phyloP scores from a whole-genome alignment of 139 green algal genomes.

The Ostreobium quekettii region DNA sequence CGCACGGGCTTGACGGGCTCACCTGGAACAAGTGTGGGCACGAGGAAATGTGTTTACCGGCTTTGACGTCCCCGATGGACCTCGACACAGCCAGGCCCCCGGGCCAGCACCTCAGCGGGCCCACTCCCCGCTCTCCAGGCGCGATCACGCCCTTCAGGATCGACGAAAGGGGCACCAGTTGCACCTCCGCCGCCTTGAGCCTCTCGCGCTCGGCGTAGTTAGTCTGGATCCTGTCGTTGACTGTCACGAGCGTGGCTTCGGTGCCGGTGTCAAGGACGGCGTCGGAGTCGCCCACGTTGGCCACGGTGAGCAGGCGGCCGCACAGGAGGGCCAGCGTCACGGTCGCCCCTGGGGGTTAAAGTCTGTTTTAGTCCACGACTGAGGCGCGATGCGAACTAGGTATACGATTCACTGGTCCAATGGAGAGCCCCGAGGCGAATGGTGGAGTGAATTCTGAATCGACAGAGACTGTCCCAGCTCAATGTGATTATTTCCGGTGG shows the following conservation, averaged over 20 bases:
- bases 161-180: conserved; percentile 48
- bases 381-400: no score
- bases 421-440: no score
- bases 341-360: conserved; percentile 8
- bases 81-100: conserved; percentile 79
- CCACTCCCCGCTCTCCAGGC: conserved; percentile 55
- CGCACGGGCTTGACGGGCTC: no score
- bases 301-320: conserved; percentile 4
- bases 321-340: conserved; percentile 1
- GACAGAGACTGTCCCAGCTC: no score
- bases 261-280: neutral
- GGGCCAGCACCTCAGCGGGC: conserved; percentile 81
- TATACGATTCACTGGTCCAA: no score
- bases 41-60: conserved; percentile 62
- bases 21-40: conserved; percentile 79
- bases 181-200: conserved; percentile 32
- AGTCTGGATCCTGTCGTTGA: neutral
- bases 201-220: conserved; percentile 52
- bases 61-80: conserved; percentile 79
- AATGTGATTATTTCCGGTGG: no score
- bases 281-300: conserved; percentile 14
- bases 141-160: conserved; percentile 49
- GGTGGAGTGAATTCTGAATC: no score
- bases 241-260: neutral
- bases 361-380: no score